Evolutionary conservation across 371 early-diverging fungal species (phyloP).

Genomic region (Rhizopus sp.): DNA sequence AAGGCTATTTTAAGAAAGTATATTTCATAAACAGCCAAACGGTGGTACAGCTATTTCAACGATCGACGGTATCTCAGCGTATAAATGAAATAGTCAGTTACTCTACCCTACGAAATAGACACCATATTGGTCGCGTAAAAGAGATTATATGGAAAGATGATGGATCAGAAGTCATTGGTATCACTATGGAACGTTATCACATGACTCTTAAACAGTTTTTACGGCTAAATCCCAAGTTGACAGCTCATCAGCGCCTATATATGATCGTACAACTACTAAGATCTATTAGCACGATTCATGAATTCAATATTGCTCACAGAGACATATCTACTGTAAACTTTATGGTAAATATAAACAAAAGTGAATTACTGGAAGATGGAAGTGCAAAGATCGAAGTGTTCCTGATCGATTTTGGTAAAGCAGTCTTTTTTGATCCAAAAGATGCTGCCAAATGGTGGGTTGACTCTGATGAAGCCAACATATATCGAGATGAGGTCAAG

Average conservation of each 20-base stretch:
- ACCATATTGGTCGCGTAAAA: conserved; percentile 37
- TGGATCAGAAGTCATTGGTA: conserved; percentile 34
- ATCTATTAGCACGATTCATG: conserved; percentile 54
- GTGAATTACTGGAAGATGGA: conserved; percentile 42
- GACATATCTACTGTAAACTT: conserved; percentile 66
- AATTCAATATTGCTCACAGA: conserved; percentile 62
- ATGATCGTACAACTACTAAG: conserved; percentile 57
- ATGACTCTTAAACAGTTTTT: conserved; percentile 57
- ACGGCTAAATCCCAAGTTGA: conserved; percentile 43
- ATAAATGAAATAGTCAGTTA: conserved; percentile 44
- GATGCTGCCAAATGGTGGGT: conserved; percentile 60
- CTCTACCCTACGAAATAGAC: conserved; percentile 31
- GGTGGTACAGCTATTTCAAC: conserved; percentile 43
- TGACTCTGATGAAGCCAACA: conserved; percentile 25
- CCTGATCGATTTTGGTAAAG: conserved; percentile 68
- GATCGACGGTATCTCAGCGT: conserved; percentile 45
- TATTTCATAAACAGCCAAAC: conserved; percentile 35
- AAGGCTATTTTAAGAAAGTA: conserved; percentile 50
- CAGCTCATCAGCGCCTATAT: conserved; percentile 52
- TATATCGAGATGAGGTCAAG: conserved; percentile 38
- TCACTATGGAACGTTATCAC: conserved; percentile 46
- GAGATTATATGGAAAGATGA: conserved; percentile 38
- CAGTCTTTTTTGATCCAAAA: conserved; percentile 48
- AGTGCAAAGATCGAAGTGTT: conserved; percentile 46
- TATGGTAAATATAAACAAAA: conserved; percentile 55